Base-by-base conservation (phyloP, 1,139 yeast species). In the Kurtzmaniella quercitrusa region DNA sequence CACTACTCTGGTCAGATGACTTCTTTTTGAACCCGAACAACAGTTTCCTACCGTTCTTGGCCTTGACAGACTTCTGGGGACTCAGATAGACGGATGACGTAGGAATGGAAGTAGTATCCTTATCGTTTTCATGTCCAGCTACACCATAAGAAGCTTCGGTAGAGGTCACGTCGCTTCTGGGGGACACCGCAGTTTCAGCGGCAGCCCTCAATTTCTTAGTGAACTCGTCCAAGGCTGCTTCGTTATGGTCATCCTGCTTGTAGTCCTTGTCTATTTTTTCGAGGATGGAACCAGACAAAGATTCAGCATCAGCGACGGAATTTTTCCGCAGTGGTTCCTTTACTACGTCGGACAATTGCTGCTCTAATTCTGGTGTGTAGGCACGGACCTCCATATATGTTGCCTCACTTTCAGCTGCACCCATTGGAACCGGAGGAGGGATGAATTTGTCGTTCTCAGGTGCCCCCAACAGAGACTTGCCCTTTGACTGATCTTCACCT, bases 201-300 rank as follows among this genome's bases (percentile, higher is more conserved):
- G 44, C 46, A 9, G 44, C 46, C n/a, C 41, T 21, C 23, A 44
- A 41, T 31, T 41, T 44, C 41, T 41, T 44, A 11, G 46, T 44
- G 41, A 44, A 44, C 21, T 44, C 46, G 31, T 44, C 46, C 19
- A 44, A 38, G 4, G 14, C 38, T 12, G 37, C 11, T 3, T 24
- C 38, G n/a, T 44, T 41, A 8, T 37, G 33, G 6, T 18, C 23
- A n/a, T 40, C 38, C 11, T 24, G 24, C 10, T 11, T 24, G 18
- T 39, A 15, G 4, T 16, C 34, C 3, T 14, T 11, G 10, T 43
- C 44, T 7, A 43, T 11, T 17, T 25, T 41, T 16, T 43, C 46
- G 4, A 21, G 12, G 15, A 44, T 44, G 5, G 44, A 38, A 1
- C 41, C 40, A 17, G 21, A 37, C 6, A 43, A 24, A 3, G 46